phyloP scores from a whole-genome alignment of 1,284 basidiomycete species.

The Trichosporon faecale region DNA sequence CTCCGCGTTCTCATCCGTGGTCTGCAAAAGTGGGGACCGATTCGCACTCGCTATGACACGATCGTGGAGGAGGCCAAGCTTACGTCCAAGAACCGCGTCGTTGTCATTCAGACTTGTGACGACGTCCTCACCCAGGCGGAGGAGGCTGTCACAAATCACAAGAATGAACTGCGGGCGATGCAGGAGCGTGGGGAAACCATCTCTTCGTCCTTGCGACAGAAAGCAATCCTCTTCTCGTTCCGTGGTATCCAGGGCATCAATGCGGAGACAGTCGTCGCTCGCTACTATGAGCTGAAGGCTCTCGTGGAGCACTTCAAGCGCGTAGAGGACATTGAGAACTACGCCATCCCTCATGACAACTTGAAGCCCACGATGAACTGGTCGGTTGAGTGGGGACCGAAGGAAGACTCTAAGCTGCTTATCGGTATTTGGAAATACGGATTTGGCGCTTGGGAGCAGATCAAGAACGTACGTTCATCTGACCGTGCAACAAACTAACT shows the following conservation, averaged over 20 bases:
- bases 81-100: slow-evolving; percentile 86
- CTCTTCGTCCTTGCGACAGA: slow-evolving; percentile 56
- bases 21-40: slow-evolving; percentile 96
- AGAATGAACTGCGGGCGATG: slow-evolving; percentile 70
- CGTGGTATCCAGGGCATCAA: slow-evolving; percentile 90
- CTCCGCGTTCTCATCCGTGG: slow-evolving; percentile 92
- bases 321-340: slow-evolving; percentile 68
- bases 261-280: slow-evolving; percentile 90
- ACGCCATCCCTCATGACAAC: slow-evolving; percentile 85
- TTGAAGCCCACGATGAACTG: slow-evolving; percentile 92
- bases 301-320: slow-evolving; percentile 73
- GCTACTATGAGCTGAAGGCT: slow-evolving; percentile 84
- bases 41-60: slow-evolving; percentile 86
- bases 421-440: slow-evolving; percentile 92
- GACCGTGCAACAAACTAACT: slow-evolving; percentile 12
- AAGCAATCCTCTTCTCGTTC: slow-evolving; percentile 89
- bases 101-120: slow-evolving; percentile 87
- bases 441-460: slow-evolving; percentile 95
- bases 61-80: slow-evolving; percentile 93
- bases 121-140: slow-evolving; percentile 86
- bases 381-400: slow-evolving; percentile 91
- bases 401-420: slow-evolving; percentile 89
- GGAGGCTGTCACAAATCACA: slow-evolving; percentile 78
- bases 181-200: slow-evolving; percentile 76
- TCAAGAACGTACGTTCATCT: slow-evolving; percentile 52